phyloP scores from a whole-genome alignment of 257 asterid species.

The Plectranthus barbatus region DNA sequence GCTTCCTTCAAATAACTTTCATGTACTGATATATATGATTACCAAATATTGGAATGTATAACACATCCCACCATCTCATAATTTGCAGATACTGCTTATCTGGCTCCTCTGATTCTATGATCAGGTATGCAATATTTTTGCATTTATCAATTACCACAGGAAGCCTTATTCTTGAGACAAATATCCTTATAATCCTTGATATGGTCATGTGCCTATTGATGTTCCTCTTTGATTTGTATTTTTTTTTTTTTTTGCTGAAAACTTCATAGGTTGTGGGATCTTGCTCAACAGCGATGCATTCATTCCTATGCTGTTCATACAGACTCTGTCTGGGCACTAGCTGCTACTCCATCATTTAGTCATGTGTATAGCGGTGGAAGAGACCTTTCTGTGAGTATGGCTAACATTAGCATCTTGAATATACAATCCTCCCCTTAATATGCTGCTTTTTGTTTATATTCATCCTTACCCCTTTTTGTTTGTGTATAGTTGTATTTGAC shows the following conservation, averaged over 20 bases:
- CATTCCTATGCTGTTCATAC: conserved; percentile 98
- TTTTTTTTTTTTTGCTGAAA: not conserved
- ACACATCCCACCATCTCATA: conserved; percentile 5
- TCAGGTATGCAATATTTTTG: conserved; percentile 48
- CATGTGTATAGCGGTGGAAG: conserved; percentile 99
- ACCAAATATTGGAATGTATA: not conserved
- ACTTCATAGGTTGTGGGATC: conserved; percentile 83
- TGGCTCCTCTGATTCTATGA: conserved; percentile 99
- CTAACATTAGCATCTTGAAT: not conserved
- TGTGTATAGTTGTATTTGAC: conserved; percentile 73
- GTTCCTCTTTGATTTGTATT: not conserved
- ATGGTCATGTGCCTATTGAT: not conserved
- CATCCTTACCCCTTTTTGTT: conserved; percentile 13
- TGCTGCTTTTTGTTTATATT: conserved; percentile 10
- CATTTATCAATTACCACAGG: not conserved
- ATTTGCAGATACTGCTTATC: conserved; percentile 87
- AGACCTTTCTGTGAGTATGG: conserved; percentile 79
- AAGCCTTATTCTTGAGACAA: conserved; percentile 7
- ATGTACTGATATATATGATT: not conserved
- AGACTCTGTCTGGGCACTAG: conserved; percentile 99
- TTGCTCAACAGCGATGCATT: conserved; percentile 91
- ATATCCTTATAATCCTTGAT: not conserved
- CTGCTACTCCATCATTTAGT: conserved; percentile 85
- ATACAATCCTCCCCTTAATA: not conserved
- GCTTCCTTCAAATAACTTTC: not conserved